Evolutionary conservation across 2,329 filamentous ascomycete species (phyloP).

Genomic region (Cytospora mali): DNA sequence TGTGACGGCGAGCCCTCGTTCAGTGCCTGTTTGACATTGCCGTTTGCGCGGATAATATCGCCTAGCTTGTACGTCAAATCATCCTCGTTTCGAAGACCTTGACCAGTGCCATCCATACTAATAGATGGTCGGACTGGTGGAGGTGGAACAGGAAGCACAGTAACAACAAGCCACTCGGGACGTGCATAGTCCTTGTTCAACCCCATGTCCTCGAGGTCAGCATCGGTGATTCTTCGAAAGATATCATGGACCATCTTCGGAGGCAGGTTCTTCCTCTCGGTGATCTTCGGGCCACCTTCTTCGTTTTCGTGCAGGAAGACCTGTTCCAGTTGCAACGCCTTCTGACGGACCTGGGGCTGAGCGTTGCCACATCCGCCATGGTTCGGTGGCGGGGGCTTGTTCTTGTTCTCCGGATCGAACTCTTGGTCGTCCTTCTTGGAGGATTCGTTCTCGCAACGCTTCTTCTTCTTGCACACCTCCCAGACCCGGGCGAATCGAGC

Average conservation of each 20-base stretch:
- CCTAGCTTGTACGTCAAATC: constrained; percentile 99
- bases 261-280: constrained; percentile 80
- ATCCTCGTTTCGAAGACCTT: constrained; percentile 93
- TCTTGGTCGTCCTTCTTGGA: constrained; percentile 68
- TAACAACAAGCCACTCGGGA: constrained; percentile 98
- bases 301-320: constrained; percentile 35
- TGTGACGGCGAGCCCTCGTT: constrained; percentile 90
- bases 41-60: constrained; percentile 97
- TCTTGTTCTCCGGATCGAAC: constrained; percentile 62
- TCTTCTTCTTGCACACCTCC: constrained; percentile 87
- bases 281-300: constrained; percentile 72
- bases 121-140: constrained; percentile 96
- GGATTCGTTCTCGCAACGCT: constrained; percentile 79
- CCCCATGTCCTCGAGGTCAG: constrained; percentile 84
- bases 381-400: constrained; percentile 55
- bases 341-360: constrained; percentile 85
- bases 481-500: constrained; percentile 91
- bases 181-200: constrained; percentile 93
- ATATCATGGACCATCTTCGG: constrained; percentile 84
- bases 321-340: constrained; percentile 75
- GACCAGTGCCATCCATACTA: constrained; percentile 91
- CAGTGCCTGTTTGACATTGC: constrained; percentile 88
- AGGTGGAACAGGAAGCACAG: constrained; percentile 90
- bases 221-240: constrained; percentile 80
- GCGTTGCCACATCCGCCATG: constrained; percentile 94